phyloP scores from a whole-genome alignment of 2,329 filamentous ascomycete species.

The Rutstroemia sp. region DNA sequence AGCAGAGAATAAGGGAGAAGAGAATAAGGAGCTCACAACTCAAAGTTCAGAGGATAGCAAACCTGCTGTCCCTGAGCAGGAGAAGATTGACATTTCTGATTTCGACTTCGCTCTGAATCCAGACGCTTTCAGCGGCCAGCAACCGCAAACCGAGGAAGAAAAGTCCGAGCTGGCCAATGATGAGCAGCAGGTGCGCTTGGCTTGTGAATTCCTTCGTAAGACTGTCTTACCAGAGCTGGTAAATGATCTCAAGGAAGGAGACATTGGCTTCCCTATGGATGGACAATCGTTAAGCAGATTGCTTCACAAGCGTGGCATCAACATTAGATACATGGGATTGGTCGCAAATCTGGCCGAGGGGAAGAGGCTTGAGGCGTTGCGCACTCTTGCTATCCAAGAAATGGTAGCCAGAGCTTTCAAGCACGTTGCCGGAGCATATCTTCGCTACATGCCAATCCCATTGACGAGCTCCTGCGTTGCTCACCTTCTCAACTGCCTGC shows the following conservation, averaged over 20 bases:
- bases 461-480: conserved; percentile 74
- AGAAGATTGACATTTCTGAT: conserved; percentile 75
- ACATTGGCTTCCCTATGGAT: conserved; percentile 97
- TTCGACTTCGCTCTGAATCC: conserved; percentile 90
- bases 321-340: conserved; percentile 89
- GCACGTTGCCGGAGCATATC: conserved; percentile 73
- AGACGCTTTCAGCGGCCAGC: conserved; percentile 89
- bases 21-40: neutral
- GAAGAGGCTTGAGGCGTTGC: conserved; percentile 68
- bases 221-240: conserved; percentile 79
- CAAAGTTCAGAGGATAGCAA: conserved; percentile 24
- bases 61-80: conserved; percentile 31
- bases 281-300: conserved; percentile 83
- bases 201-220: conserved; percentile 69
- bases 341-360: conserved; percentile 65
- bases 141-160: conserved; percentile 83
- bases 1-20: too few relatives aligned
- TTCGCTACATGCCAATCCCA: conserved; percentile 71
- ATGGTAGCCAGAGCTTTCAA: conserved; percentile 97
- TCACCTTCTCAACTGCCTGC: conserved; percentile 88
- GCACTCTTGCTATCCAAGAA: conserved; percentile 73
- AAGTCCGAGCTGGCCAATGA: conserved; percentile 76
- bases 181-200: conserved; percentile 79
- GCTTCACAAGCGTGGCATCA: conserved; percentile 95
- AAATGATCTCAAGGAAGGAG: conserved; percentile 80